A percentile compares a stretch with the other conserved stretches of the same genome.
These are phyloP conservation scores for Annulohypoxylon moriforme DNA, from an alignment of 495 filamentous ascomycete genomes.

Conservation along the genomic window DNA sequence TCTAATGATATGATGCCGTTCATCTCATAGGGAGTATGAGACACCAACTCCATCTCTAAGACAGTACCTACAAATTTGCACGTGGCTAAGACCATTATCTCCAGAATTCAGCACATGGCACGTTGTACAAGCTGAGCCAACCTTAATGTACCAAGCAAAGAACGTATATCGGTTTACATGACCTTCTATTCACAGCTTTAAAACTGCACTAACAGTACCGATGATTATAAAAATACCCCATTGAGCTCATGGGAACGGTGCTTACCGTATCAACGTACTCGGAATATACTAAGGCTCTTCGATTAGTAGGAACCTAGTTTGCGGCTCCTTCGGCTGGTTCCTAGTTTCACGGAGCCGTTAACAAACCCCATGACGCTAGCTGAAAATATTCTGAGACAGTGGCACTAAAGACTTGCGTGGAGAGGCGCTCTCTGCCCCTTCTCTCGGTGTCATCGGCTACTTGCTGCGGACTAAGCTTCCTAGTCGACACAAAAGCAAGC, in stretches of 20 bases:
- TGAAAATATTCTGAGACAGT: conserved; percentile 17
- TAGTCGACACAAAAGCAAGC: conserved; percentile 12
- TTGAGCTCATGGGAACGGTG: neutral
- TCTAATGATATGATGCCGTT: conserved; percentile 7
- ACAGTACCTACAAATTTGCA: conserved; percentile 22
- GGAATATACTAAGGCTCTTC: neutral
- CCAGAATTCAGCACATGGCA: conserved; percentile 6
- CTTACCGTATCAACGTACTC: neutral
- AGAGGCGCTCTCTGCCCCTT: conserved; percentile 7
- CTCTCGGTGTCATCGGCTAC: neutral
- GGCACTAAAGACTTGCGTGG: conserved; percentile 2
- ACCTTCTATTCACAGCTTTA: neutral
- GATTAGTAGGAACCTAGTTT: neutral
- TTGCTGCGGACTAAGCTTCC: no score
- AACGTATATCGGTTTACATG: neutral
- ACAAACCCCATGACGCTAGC: neutral
- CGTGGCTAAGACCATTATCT: conserved; percentile 22
- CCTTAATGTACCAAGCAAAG: neutral
- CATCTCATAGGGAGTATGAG: neutral
- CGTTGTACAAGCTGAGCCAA: conserved; percentile 12
- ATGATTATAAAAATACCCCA: neutral
- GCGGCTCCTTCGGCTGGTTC: conserved; percentile 15
- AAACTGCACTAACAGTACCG: neutral
- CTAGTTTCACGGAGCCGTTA: conserved; percentile 7
- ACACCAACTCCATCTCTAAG: conserved; percentile 1